phyloP scores from a whole-genome alignment of 2,329 filamentous ascomycete genomes.

The Fusarium secorum region DNA sequence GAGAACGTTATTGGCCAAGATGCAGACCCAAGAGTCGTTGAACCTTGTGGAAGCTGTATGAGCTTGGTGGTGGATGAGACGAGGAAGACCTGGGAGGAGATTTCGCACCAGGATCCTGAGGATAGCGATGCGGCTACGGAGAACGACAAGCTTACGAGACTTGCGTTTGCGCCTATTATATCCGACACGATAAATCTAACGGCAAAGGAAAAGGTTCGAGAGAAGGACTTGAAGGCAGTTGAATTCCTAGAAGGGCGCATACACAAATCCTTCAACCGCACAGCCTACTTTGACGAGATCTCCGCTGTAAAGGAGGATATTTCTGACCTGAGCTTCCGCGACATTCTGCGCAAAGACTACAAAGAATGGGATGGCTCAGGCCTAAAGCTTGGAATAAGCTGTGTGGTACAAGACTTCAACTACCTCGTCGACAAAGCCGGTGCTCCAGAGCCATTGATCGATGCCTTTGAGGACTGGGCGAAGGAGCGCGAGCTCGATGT shows the following conservation, averaged over 20 bases:
- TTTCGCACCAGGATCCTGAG: conserved; percentile 43
- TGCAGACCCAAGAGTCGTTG: conserved; percentile 66
- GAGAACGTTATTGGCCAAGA: conserved; percentile 62
- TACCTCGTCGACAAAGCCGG: conserved; percentile 66
- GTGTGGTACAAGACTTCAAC: conserved; percentile 67
- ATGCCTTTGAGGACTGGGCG: conserved; percentile 60
- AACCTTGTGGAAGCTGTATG: conserved; percentile 75
- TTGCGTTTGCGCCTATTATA: conserved; percentile 75
- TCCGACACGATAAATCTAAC: conserved; percentile 75
- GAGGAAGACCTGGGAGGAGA: conserved; percentile 63
- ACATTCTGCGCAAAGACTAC: conserved; percentile 83
- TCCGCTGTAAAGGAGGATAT: conserved; percentile 73
- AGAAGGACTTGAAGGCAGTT: conserved; percentile 66
- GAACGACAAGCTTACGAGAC: conserved; percentile 68
- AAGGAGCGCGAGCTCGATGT: conserved; percentile 68
- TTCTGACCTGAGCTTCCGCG: conserved; percentile 64
- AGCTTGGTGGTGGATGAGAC: conserved; percentile 72
- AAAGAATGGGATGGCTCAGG: conserved; percentile 74
- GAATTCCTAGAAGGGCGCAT: conserved; percentile 64
- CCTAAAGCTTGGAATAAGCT: conserved; percentile 71
- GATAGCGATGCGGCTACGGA: conserved; percentile 42
- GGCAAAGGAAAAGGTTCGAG: conserved; percentile 69
- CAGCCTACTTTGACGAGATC: conserved; percentile 66
- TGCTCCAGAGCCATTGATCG: conserved; percentile 55
- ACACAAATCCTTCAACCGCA: conserved; percentile 57